Conservation (phyloP, 345 rosid species). For the Gossypium mustelinum region DNA sequence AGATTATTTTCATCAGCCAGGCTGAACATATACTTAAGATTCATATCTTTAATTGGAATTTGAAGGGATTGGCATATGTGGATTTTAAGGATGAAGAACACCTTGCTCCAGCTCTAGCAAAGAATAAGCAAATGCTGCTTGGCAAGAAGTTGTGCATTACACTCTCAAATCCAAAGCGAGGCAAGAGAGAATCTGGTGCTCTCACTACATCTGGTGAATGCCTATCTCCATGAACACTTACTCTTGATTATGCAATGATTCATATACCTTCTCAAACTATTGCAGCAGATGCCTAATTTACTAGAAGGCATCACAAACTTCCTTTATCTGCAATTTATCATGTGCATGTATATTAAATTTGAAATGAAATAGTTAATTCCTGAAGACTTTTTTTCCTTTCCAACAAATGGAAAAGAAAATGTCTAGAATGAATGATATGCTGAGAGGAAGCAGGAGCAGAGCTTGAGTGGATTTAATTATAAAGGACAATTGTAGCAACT, state of each 20-base stretch:
- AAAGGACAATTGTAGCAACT: neutral
- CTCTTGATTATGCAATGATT: neutral
- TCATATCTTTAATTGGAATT: neutral
- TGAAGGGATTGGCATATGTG: conserved; percentile 79
- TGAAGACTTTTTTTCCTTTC: neutral
- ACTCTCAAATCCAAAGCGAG: conserved; percentile 69
- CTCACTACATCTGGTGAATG: conserved; percentile 19
- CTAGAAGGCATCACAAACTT: neutral
- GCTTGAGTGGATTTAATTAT: neutral
- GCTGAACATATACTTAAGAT: neutral
- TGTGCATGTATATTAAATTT: neutral
- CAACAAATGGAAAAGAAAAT: neutral
- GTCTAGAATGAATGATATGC: neutral
- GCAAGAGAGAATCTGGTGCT: conserved; percentile 38
- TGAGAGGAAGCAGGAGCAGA: neutral
- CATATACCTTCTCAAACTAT: too few relatives aligned
- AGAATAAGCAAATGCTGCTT: conserved; percentile 64
- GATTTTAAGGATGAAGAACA: conserved; percentile 73
- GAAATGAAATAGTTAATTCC: neutral
- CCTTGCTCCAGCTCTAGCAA: conserved; percentile 70
- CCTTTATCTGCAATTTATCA: neutral
- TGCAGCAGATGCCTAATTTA: neutral
- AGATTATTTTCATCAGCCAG: neutral
- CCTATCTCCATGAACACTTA: neutral
- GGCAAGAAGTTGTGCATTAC: conserved; percentile 76